Conservation (phyloP, 352 stramenopile genomes). For the Aphanomyces invadans region DNA sequence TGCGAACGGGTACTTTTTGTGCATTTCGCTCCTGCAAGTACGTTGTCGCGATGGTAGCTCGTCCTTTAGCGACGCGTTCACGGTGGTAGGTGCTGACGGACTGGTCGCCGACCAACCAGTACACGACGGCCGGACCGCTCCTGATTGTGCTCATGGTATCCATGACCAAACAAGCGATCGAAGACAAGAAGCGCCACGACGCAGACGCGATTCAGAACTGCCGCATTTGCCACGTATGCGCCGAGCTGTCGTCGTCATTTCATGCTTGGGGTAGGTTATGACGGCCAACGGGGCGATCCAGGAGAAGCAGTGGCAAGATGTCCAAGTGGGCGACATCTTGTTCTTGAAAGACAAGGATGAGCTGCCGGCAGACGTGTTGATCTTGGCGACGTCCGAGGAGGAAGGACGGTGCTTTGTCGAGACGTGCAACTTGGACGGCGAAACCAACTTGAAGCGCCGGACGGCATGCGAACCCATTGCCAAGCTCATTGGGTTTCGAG, state of each 20-base stretch:
- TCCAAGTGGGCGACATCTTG: slow-evolving; percentile 79
- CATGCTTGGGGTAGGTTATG: slow-evolving; percentile 67
- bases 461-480: slow-evolving; percentile 46
- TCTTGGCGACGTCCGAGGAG: slow-evolving; percentile 62
- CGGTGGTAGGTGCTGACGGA: background rate
- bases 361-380: slow-evolving; percentile 56
- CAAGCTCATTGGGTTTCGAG: slow-evolving; percentile 48
- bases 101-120: slow-evolving; percentile 38
- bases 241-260: no score
- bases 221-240: slow-evolving; percentile 45
- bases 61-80: no score
- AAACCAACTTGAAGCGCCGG: slow-evolving; percentile 90
- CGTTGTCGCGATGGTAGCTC: background rate
- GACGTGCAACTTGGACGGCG: slow-evolving; percentile 90
- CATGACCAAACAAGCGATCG: slow-evolving; percentile 68
- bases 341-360: slow-evolving; percentile 47
- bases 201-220: slow-evolving; percentile 59
- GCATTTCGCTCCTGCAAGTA: slow-evolving; percentile 89
- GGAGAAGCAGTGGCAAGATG: slow-evolving; percentile 64
- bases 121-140: slow-evolving; percentile 63
- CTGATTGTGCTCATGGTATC: slow-evolving; percentile 66
- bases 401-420: slow-evolving; percentile 86
- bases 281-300: slow-evolving; percentile 40
- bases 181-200: slow-evolving; percentile 71
- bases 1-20: slow-evolving; percentile 93